Percentiles rank a stretch among this genome's conserved stretches.
These are phyloP conservation scores for Sugiyamaella sp. DNA, from an alignment of 1,139 yeast species.

Conservation along the genomic window DNA sequence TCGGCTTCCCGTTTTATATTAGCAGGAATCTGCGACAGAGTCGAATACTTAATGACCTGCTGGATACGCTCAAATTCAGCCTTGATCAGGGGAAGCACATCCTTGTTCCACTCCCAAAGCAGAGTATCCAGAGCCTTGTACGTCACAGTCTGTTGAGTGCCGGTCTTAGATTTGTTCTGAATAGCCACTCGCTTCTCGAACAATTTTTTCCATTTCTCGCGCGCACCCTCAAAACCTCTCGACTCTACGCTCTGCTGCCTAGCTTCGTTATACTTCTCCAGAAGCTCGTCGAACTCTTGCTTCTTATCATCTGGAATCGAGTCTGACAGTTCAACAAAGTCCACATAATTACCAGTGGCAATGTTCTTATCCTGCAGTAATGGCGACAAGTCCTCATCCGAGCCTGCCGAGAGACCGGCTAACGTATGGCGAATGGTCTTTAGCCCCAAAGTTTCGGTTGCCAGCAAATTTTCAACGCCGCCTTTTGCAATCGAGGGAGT, in stretches of 20 bases:
- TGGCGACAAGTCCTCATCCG: slow-evolving; percentile 34
- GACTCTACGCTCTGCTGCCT: slow-evolving; percentile 72
- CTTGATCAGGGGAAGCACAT: slow-evolving; percentile 65
- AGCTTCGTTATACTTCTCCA: slow-evolving; percentile 66
- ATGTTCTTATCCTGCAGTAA: slow-evolving; percentile 42
- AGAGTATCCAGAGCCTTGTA: slow-evolving; percentile 57
- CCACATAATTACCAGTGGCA: slow-evolving; percentile 44
- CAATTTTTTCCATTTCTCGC: slow-evolving; percentile 56
- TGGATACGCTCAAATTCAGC: slow-evolving; percentile 15
- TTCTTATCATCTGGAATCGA: slow-evolving; percentile 50
- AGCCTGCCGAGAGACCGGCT: slow-evolving; percentile 54
- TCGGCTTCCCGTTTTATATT: slow-evolving; percentile 25
- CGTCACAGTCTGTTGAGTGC: slow-evolving; percentile 18
- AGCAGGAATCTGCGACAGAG: slow-evolving; percentile 25
- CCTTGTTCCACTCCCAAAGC: slow-evolving; percentile 62
- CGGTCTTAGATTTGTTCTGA: slow-evolving; percentile 37
- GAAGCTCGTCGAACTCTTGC: slow-evolving; percentile 57
- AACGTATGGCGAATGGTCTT: slow-evolving; percentile 80
- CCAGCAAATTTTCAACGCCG: slow-evolving; percentile 55
- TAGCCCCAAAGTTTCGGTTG: slow-evolving; percentile 81
- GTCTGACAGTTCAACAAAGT: slow-evolving; percentile 32
- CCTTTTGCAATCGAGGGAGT: slow-evolving; percentile 48
- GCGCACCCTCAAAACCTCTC: slow-evolving; percentile 63
- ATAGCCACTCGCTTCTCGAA: slow-evolving; percentile 54
- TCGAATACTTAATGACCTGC: slow-evolving; percentile 38